Evolutionary conservation across 257 asterid species (phyloP), one percentile per base, ranked within the genome.

Genomic region (Buddleja alternifolia): DNA sequence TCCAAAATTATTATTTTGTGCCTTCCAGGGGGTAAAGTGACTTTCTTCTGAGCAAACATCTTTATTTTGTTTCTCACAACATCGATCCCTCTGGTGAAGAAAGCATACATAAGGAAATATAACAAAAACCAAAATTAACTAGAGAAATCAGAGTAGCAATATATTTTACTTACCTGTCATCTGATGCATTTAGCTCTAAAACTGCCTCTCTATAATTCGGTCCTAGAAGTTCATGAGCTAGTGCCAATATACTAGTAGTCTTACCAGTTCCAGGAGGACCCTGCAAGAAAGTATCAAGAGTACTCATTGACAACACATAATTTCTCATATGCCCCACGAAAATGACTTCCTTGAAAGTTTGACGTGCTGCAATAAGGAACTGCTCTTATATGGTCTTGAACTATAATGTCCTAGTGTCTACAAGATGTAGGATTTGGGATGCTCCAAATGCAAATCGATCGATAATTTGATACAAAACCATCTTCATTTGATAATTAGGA

Each of bases 211-310:
- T 82, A 41, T 77, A 89, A 70, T 85, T 91, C 66, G 97, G 97
- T 42, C 99, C 97, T 23, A 91, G 80, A 74, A 94, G 97, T 61
- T 91, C 97, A 75, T 94, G 97, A 54, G 97, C 97, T 73, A 94
- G 95, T 40, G 99, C 97, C 68, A 94, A 75, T 40, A 91, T 89
- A 80, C 99, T 91, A 19, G 96, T 91, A 16, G 97, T 91, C 84
- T 94, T 91, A 46, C 99, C 97, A 21, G 97, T 94, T 72, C 99
- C 99, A 40, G 97, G 97, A 56, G 97, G 96, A 51, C 97, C 99
- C 97, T 91, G 72, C 53, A 67, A 34, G 5, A 37, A 42, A 55
- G 39, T 24, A 77, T 47, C 59, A 69, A 61, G 25, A 62, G 68
- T 58, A 29, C 34, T 29, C 34, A 29, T 2, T 29, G 34, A 29